A percentile compares a stretch with the other conserved stretches of the same genome.
These are phyloP conservation scores for Podospora pseudocomata DNA, from an alignment of 495 filamentous ascomycete genomes.

Conservation along the genomic window DNA sequence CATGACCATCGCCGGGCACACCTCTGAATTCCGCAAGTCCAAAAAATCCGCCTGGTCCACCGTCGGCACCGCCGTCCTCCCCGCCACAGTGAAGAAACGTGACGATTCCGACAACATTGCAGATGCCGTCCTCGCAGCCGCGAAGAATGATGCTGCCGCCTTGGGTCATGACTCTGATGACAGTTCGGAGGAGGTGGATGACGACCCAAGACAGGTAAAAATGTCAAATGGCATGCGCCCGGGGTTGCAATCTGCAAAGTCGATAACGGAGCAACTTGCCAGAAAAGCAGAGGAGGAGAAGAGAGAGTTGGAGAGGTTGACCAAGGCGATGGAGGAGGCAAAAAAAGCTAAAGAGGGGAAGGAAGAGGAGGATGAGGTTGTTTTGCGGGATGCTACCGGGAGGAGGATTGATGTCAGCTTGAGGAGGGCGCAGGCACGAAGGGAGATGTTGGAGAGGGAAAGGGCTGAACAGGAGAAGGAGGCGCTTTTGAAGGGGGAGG, in stretches of 20 bases:
- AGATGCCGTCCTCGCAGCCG: constrained; percentile 76
- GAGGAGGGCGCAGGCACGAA: constrained; percentile 79
- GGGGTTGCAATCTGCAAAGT: constrained; percentile 76
- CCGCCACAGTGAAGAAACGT: constrained; percentile 21
- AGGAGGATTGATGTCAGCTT: constrained; percentile 86
- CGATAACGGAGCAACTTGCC: constrained; percentile 72
- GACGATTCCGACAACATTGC: constrained; percentile 58
- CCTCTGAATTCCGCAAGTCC: constrained; percentile 68
- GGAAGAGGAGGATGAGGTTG: constrained; percentile 63
- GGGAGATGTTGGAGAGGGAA: constrained; percentile 67
- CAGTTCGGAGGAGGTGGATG: not conserved
- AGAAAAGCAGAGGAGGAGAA: constrained; percentile 48
- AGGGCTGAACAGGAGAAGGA: constrained; percentile 57
- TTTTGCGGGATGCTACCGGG: constrained; percentile 91
- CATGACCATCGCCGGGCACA: constrained; percentile 48
- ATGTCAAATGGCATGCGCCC: constrained; percentile 87
- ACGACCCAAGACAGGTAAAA: constrained; percentile 25
- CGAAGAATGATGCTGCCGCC: constrained; percentile 59
- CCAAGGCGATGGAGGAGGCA: no score
- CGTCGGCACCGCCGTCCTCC: constrained; percentile 48
- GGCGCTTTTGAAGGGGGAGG: constrained; percentile 74
- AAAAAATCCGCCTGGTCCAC: constrained; percentile 79
- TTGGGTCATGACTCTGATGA: constrained; percentile 46
- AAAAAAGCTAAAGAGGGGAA: not conserved
- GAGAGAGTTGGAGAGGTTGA: constrained; percentile 28